Conservation (phyloP, 2,329 filamentous ascomycete genomes). For the Didymella pomorum region DNA sequence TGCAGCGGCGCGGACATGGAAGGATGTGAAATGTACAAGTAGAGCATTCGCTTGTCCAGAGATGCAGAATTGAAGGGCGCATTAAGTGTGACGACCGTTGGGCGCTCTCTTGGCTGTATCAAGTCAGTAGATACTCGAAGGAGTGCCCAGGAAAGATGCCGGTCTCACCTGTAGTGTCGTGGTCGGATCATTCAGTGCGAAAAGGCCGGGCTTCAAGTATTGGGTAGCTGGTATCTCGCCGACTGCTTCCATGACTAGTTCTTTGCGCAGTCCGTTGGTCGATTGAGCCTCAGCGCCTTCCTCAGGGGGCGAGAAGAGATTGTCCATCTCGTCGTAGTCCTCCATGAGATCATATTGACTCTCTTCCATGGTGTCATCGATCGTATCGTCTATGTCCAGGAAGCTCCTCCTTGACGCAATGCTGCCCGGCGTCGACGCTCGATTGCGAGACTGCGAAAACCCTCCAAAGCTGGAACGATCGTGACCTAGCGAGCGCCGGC, state of each 20-base stretch:
- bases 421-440: constrained; percentile 65
- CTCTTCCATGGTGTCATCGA: constrained; percentile 50
- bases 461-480: constrained; percentile 68
- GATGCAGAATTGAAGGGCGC: constrained; percentile 50
- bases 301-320: constrained; percentile 47
- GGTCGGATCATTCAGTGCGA: constrained; percentile 32
- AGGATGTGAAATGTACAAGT: constrained; percentile 49
- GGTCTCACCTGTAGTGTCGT: constrained; percentile 29
- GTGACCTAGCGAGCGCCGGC: constrained; percentile 77
- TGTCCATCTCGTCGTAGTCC: constrained; percentile 51
- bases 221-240: constrained; percentile 44
- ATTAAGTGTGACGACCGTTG: constrained; percentile 41
- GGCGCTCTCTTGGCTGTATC: constrained; percentile 10
- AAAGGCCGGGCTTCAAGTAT: constrained; percentile 40
- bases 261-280: constrained; percentile 50
- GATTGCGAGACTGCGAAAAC: constrained; percentile 52
- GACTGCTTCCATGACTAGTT: constrained; percentile 49
- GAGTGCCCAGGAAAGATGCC: neutral
- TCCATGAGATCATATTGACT: constrained; percentile 51
- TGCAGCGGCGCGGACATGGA: constrained; percentile 46
- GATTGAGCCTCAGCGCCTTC: constrained; percentile 41
- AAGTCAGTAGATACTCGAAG: constrained; percentile 14
- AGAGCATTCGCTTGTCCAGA: constrained; percentile 48
- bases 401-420: constrained; percentile 51
- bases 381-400: constrained; percentile 48